A percentile compares a stretch with the other conserved stretches of the same genome.
Conservation (phyloP, 2,329 filamentous ascomycete genomes). For the Penicillium italicum region DNA sequence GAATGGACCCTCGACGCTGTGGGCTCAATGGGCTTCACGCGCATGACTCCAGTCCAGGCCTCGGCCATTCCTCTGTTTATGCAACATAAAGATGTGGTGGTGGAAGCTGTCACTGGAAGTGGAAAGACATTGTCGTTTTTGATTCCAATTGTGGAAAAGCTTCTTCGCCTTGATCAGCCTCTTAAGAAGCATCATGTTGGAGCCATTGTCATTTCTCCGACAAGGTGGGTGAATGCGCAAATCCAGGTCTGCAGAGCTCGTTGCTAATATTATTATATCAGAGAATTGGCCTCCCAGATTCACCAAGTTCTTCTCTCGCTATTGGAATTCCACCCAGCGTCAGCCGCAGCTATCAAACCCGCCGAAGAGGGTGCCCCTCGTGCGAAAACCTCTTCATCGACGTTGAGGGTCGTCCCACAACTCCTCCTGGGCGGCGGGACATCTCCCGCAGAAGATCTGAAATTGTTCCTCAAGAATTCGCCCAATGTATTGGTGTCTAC, state of each 20-base stretch:
- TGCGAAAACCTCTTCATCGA: constrained; percentile 44
- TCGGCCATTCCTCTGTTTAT: constrained; percentile 85
- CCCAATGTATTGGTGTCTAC: constrained; percentile 90
- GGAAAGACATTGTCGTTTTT: constrained; percentile 87
- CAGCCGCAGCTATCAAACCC: constrained; percentile 51
- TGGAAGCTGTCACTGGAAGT: constrained; percentile 87
- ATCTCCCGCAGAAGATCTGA: constrained; percentile 78
- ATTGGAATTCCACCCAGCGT: constrained; percentile 77
- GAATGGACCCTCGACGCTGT: constrained; percentile 86
- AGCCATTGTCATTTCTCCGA: constrained; percentile 89
- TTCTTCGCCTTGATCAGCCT: constrained; percentile 74
- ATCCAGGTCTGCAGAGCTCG: background rate
- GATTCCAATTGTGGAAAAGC: constrained; percentile 76
- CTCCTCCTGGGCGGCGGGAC: constrained; percentile 82
- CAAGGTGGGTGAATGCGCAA: constrained; percentile 44
- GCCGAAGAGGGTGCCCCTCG: constrained; percentile 42
- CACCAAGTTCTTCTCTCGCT: constrained; percentile 73
- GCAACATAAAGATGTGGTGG: constrained; percentile 86
- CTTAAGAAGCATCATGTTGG: constrained; percentile 86
- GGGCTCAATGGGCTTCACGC: constrained; percentile 75
- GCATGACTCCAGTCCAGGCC: constrained; percentile 93
- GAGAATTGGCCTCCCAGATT: constrained; percentile 89
- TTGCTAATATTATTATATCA: constrained; percentile 25
- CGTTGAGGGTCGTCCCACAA: constrained; percentile 70
- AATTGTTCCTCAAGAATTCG: constrained; percentile 74